A percentile compares a stretch with the other conserved stretches of the same genome.
Conservation (phyloP, 2,329 filamentous ascomycete species). For the Arachnomyces sp. region DNA sequence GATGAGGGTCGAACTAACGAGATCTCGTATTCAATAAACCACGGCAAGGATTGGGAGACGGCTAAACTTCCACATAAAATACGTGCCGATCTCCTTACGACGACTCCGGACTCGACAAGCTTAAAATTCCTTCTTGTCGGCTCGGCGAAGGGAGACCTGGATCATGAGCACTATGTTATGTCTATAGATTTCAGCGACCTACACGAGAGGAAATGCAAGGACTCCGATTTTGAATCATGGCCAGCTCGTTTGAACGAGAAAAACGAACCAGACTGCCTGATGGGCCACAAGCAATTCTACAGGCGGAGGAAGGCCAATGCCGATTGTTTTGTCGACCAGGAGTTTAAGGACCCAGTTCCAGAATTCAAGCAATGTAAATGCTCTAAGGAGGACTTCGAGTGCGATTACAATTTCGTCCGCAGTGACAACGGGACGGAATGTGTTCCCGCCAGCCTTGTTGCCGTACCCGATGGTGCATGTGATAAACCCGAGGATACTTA, state of each 20-base stretch:
- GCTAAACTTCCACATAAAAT: conserved; percentile 65
- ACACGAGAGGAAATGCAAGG: conserved; percentile 68
- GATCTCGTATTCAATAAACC: conserved; percentile 75
- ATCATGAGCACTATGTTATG: conserved; percentile 55
- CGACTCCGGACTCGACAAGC: conserved; percentile 85
- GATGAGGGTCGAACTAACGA: conserved; percentile 56
- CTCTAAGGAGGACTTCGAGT: conserved; percentile 81
- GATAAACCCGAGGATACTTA: conserved; percentile 65
- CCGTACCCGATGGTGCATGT: conserved; percentile 65
- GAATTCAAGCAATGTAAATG: conserved; percentile 72
- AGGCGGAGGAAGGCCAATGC: conserved; percentile 76
- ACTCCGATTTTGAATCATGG: conserved; percentile 76
- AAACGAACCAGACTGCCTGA: conserved; percentile 76
- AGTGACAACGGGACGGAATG: conserved; percentile 62
- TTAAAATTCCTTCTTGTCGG: conserved; percentile 81
- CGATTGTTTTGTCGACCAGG: conserved; percentile 79
- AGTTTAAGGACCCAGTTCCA: conserved; percentile 71
- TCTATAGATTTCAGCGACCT: conserved; percentile 77
- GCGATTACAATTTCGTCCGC: conserved; percentile 82
- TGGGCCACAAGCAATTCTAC: conserved; percentile 92
- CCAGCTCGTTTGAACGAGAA: conserved; percentile 73
- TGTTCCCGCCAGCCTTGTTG: conserved; percentile 53
- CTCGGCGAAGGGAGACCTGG: conserved; percentile 41
- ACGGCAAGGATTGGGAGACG: conserved; percentile 75
- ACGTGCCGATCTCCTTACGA: conserved; percentile 67